Evolutionary conservation across 306 rosid genomes (phyloP).

Genomic region (Neltuma alba): DNA sequence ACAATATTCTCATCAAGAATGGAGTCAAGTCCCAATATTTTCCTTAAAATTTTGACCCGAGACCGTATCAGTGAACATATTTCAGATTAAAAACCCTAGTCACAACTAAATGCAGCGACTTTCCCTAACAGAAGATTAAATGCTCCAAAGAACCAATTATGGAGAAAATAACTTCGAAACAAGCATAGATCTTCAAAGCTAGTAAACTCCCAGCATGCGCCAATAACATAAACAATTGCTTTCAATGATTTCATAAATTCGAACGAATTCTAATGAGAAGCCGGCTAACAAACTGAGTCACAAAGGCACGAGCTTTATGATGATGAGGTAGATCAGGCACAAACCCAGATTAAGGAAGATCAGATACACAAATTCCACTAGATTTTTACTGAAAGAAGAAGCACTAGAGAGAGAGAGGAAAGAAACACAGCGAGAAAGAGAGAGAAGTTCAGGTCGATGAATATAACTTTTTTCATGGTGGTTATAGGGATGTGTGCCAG

Average conservation of each 20-base stretch:
- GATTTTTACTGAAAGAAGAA: not conserved
- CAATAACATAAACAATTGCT: not conserved
- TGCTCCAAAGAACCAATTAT: not conserved
- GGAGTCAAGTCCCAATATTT: constrained; percentile 33
- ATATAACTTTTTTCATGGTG: constrained; percentile 16
- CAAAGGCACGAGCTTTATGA: constrained; percentile 30
- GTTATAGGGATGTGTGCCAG: constrained; percentile 40
- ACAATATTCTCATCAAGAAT: not conserved
- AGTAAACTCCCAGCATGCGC: not conserved
- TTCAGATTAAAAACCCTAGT: constrained; percentile 28
- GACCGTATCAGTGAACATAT: constrained; percentile 21
- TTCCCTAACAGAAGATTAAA: not conserved
- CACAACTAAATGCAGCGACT: constrained; percentile 1
- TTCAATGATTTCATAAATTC: constrained; percentile 4
- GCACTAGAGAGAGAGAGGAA: not conserved
- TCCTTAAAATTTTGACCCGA: constrained; percentile 7
- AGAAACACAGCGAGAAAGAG: constrained; percentile 2
- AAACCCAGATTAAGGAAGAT: constrained; percentile 7
- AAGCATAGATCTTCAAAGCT: constrained; percentile 30
- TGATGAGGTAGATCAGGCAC: not conserved
- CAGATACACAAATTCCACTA: constrained; percentile 12
- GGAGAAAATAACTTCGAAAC: not conserved
- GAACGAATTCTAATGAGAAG: not conserved
- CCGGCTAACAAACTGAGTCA: not conserved
- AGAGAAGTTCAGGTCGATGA: constrained; percentile 10